Evolutionary conservation across 169 alveolate species (phyloP), one percentile per base, ranked within the genome.

Genomic region (Plasmodium gonderi): DNA sequence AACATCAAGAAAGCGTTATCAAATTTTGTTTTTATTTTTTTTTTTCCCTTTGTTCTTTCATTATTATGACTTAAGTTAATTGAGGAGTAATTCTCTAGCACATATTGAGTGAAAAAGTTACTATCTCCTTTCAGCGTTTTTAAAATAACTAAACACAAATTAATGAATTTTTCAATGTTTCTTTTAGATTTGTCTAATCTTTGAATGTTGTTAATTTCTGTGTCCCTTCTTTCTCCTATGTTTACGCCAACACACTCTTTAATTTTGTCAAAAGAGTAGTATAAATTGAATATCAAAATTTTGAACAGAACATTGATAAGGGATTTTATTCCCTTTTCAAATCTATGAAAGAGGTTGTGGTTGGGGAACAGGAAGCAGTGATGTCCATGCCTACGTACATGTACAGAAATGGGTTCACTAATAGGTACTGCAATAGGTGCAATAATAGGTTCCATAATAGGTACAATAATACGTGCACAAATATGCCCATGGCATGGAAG

Each of bases 181-280:
- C 68, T 87, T 68, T 74, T 87, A 8, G 80, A 49, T 67, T 87
- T 87, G 29, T 75, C 93, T 33, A 75, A 75, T 20, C 44, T 75
- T 42, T 45, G 42, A 31, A 38, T 12, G 31, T 47, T 49, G 1
- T 47, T 33, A 9, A 44, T n/a, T 23, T 87, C 38, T 29, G 23
- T 23, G 14, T 2, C 20, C 17, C 36, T 31, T 7, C 72, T 60
- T 65, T 29, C 47, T 8, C 26, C 29, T 9, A 31, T 60, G 14
- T 5, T 74, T 14, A 60, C 45, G 14, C 36, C 45, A 51, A 45
- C 68, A 78, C 68, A 26, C 29, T 87, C 93, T 60, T 75, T 87
- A 36, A 87, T 87, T 75, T 60, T 75, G 67, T 87, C 89, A 17
- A 87, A 87, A 6, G 93, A 31, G 36, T 87, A 87, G 47, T 87